Percentiles rank a stretch among this genome's conserved stretches.
These are phyloP conservation scores for Euclidium syriacum DNA, from an alignment of 345 rosid species.

Conservation along the genomic window DNA sequence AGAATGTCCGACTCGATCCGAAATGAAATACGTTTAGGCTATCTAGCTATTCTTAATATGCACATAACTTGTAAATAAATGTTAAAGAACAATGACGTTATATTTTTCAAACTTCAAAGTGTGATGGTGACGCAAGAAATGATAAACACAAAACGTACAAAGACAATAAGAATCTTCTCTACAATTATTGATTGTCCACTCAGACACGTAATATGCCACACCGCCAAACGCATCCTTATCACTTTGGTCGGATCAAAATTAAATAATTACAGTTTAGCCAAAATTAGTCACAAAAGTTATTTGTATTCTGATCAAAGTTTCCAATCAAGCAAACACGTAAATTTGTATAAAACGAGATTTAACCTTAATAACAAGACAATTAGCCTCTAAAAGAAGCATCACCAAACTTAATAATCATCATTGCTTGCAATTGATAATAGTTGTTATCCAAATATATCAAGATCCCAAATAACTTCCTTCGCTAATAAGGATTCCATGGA, in stretches of 20 bases:
- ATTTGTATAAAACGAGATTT: neutral
- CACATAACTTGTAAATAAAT: neutral
- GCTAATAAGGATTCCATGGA: neutral
- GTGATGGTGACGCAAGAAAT: neutral
- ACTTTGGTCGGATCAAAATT: slow-evolving; percentile 5
- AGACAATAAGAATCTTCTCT: slow-evolving; percentile 1
- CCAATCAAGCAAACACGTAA: neutral
- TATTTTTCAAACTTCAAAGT: neutral
- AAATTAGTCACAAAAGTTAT: too few species aligned
- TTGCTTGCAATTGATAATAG: too few species aligned
- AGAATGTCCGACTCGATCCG: neutral
- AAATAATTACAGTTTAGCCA: too few species aligned
- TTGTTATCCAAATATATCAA: neutral
- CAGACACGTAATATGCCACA: slow-evolving; percentile 23
- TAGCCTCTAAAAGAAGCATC: neutral
- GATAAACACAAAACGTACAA: slow-evolving; percentile 24
- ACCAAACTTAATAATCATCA: neutral
- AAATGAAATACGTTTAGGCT: neutral
- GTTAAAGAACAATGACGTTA: slow-evolving; percentile 12
- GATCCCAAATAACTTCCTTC: neutral
- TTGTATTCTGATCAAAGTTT: neutral
- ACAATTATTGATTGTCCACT: slow-evolving; percentile 20
- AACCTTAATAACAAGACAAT: neutral
- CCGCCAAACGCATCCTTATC: slow-evolving; percentile 35
- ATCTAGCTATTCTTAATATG: neutral